These are phyloP conservation scores for Fraxinus dipetala DNA, from an alignment of 305 asterid genomes.

Conservation along the genomic window DNA sequence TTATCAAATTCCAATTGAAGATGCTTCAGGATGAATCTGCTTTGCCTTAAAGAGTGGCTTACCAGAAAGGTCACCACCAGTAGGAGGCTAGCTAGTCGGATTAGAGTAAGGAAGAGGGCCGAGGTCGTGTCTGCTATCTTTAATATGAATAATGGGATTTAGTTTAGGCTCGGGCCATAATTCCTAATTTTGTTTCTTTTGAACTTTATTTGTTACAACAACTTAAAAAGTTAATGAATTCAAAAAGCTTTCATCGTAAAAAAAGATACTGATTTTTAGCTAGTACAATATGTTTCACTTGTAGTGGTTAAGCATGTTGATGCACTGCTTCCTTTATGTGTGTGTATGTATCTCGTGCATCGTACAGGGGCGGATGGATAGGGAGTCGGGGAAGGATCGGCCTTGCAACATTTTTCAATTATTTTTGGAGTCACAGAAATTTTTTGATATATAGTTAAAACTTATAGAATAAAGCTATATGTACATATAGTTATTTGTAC, in stretches of 20 bases:
- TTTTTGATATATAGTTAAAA: background rate
- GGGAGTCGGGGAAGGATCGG: background rate
- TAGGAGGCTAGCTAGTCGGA: too few relatives aligned
- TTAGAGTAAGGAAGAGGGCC: too few relatives aligned
- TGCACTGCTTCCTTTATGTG: background rate
- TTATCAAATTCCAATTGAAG: too few relatives aligned
- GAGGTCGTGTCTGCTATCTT: too few relatives aligned
- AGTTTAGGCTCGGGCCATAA: background rate
- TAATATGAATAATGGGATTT: too few relatives aligned
- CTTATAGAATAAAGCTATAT: too few relatives aligned
- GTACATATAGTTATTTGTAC: too few relatives aligned
- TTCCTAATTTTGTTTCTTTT: background rate
- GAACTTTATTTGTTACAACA: background rate
- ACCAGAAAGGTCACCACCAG: too few relatives aligned
- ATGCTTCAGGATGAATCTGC: too few relatives aligned
- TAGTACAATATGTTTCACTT: background rate
- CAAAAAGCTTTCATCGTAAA: background rate
- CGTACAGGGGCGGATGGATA: background rate
- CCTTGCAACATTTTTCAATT: background rate
- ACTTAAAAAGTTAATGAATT: background rate
- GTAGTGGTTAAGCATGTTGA: background rate
- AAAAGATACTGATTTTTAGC: background rate
- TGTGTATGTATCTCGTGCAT: background rate
- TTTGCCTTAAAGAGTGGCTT: too few relatives aligned
- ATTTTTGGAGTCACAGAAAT: background rate